phyloP scores from a whole-genome alignment of 164 flowering plant species.

The Euptelea pleiosperma region DNA sequence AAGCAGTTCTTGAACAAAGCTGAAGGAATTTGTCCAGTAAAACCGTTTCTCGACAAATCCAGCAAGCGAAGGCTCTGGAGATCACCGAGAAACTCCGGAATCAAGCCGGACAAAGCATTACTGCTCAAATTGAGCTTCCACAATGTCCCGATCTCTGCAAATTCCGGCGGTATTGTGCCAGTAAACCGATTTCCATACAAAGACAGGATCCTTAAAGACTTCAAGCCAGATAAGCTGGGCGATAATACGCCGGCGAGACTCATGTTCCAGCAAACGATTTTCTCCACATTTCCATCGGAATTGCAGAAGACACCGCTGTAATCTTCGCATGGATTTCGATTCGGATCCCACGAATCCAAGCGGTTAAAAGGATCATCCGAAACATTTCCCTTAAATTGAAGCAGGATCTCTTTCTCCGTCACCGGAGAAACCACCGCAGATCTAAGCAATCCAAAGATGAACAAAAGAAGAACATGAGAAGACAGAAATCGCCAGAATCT shows the following conservation, averaged over 20 bases:
- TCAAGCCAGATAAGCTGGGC: slow-evolving; percentile 66
- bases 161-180: slow-evolving; percentile 71
- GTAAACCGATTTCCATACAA: slow-evolving; percentile 73
- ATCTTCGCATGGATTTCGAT: slow-evolving; percentile 47
- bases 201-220: slow-evolving; percentile 54
- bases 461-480: slow-evolving; percentile 29
- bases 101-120: slow-evolving; percentile 72
- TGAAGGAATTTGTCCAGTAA: slow-evolving; percentile 58
- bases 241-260: slow-evolving; percentile 68
- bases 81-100: slow-evolving; percentile 82
- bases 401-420: slow-evolving; percentile 70
- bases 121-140: slow-evolving; percentile 92
- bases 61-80: slow-evolving; percentile 61
- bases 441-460: slow-evolving; percentile 19
- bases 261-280: slow-evolving; percentile 72
- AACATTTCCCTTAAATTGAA: slow-evolving; percentile 71
- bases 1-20: slow-evolving; percentile 61
- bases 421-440: slow-evolving; percentile 27
- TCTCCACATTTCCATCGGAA: slow-evolving; percentile 57
- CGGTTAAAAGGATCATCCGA: slow-evolving; percentile 60
- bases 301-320: slow-evolving; percentile 70
- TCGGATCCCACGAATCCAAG: slow-evolving; percentile 60
- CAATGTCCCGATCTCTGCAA: slow-evolving; percentile 40
- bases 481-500: slow-evolving; percentile 16
- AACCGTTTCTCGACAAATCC: slow-evolving; percentile 82